These are phyloP conservation scores for Cyclotella baltica DNA, from an alignment of 108 stramenopile species.

Conservation along the genomic window DNA sequence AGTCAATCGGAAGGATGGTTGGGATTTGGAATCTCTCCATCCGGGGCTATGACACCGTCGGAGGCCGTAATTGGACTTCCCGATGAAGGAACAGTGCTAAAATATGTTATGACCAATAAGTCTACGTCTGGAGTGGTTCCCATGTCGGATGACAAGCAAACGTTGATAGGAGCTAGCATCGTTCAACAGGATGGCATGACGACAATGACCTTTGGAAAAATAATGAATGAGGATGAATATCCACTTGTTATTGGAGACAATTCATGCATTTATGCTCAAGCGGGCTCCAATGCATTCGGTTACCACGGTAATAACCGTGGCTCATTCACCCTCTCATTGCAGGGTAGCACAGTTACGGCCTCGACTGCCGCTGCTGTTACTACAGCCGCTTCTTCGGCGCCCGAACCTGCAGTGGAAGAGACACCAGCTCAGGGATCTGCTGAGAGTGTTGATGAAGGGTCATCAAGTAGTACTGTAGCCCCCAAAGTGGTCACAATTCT, in stretches of 20 bases:
- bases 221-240: slow-evolving; percentile 55
- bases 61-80: slow-evolving; percentile 68
- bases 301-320: slow-evolving; percentile 39
- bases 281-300: slow-evolving; percentile 45
- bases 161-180: slow-evolving; percentile 57
- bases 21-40: slow-evolving; percentile 41
- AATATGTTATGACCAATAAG: slow-evolving; percentile 53
- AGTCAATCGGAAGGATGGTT: slow-evolving; percentile 42
- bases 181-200: slow-evolving; percentile 52
- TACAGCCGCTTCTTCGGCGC: background rate
- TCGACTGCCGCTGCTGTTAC: background rate
- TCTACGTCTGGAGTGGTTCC: slow-evolving; percentile 38
- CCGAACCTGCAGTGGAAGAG: background rate
- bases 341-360: background rate
- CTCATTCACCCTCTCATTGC: background rate
- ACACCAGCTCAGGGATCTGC: background rate
- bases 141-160: slow-evolving; percentile 54
- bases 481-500: background rate
- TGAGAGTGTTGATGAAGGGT: background rate
- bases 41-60: slow-evolving; percentile 49
- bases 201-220: slow-evolving; percentile 61
- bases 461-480: slow-evolving; percentile 3
- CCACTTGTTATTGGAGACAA: slow-evolving; percentile 51
- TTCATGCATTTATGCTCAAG: slow-evolving; percentile 53
- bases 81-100: slow-evolving; percentile 34